Percentiles rank a stretch among this genome's conserved stretches.
Conservation (phyloP, 2,329 filamentous ascomycete genomes). For the Blumeria graminis region DNA sequence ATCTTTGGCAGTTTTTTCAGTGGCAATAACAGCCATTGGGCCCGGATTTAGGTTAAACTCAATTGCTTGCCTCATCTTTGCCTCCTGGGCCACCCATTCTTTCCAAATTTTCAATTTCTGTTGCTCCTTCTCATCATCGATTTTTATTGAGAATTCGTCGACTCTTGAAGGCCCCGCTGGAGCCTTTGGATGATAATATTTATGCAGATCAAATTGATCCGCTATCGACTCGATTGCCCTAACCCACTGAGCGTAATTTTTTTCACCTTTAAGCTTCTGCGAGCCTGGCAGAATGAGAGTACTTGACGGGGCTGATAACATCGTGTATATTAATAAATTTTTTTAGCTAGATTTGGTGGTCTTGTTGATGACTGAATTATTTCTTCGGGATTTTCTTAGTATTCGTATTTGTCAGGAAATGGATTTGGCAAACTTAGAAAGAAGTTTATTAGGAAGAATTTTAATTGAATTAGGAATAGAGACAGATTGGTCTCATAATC, state of each 20-base stretch:
- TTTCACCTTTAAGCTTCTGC: not conserved
- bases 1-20: not conserved
- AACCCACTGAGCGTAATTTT: not conserved
- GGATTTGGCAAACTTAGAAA: not conserved
- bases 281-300: not conserved
- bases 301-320: not conserved
- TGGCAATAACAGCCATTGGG: not conserved
- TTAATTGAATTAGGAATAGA: not conserved
- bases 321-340: not conserved
- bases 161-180: not conserved
- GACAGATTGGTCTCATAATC: not conserved
- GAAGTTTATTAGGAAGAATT: not conserved
- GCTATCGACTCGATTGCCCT: not conserved
- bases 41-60: not conserved
- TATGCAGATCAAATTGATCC: constrained; percentile 1
- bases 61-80: constrained; percentile 1
- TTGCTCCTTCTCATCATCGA: not conserved
- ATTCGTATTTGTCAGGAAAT: not conserved
- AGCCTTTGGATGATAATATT: not conserved
- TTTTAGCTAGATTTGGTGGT: not conserved
- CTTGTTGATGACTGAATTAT: not conserved
- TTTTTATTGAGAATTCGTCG: not conserved
- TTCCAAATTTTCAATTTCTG: not conserved
- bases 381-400: not conserved
- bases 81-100: not conserved